Base-by-base conservation (phyloP, 2,329 filamentous ascomycete genomes). In the Botrytis fragariae region DNA sequence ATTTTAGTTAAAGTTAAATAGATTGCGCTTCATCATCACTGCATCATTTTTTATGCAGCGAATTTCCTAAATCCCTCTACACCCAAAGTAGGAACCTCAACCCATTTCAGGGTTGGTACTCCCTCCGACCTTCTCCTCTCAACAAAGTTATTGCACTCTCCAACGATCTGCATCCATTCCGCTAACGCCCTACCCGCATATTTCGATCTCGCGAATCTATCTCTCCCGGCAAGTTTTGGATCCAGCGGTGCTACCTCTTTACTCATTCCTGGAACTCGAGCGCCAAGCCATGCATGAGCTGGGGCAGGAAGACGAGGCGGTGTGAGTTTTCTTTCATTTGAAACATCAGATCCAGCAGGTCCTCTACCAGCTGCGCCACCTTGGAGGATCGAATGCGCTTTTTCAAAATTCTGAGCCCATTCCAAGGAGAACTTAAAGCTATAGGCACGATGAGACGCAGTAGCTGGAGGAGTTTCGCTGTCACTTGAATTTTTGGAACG, bases 131-230 rank as follows among this genome's bases (percentile, higher is more conserved):
- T 90, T 72, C 93, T 87, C 63, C 93, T 86, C 74, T 95, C 92
- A 45, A 94, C 89, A 81, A 95, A 96, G 79, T 90, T 93, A 82
- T 95, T 93, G 83, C 90, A 93, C 81, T 96, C 93, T 72, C 88
- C 88, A 25, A 94, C 89, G 32, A 95, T 88, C 29, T 93, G 84
- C 32, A 87, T 86, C 93, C 93, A 96, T 81, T 96, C 93, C 0
- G 92, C 92, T 62, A 96, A 85, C 0, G 93, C 91, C 32, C 92
- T 87, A 2, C 93, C 93, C 4, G 88, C 85, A 80, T 95, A 92
- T 67, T 88, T 88, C 14, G 86, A 84, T 39, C 85, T 85, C 63
- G 73, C 75, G 70, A 70, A 76, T 77, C 57, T 76, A 71, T 61
- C 78, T 18, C 60, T 68, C 2, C 72, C 72, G 22, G 72, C 51